phyloP scores from a whole-genome alignment of 1,284 basidiomycete genomes.

The Fomitopsis betulina region DNA sequence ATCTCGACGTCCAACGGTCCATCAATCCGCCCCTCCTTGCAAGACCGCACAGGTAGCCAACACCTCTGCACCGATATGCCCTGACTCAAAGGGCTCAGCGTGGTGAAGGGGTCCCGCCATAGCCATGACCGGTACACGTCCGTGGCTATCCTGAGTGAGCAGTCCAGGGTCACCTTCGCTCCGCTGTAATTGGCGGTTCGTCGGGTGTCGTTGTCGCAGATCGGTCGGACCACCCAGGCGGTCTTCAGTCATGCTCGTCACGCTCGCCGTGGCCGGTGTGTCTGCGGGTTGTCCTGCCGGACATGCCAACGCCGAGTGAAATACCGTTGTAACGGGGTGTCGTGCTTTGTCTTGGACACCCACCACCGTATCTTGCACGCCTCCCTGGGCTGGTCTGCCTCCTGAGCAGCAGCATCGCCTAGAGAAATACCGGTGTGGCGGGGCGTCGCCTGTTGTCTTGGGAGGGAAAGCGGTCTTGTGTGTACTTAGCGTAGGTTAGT shows the following conservation, averaged over 20 bases:
- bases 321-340: neutral
- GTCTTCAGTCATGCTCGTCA: neutral
- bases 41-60: neutral
- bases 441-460: neutral
- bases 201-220: neutral
- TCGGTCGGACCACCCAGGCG: neutral
- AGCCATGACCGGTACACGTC: too few species aligned
- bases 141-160: too few species aligned
- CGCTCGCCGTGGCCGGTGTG: neutral
- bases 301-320: neutral
- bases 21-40: neutral
- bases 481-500: neutral
- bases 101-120: too few species aligned
- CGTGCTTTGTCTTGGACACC: neutral
- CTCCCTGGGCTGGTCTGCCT: neutral
- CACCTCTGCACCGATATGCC: neutral
- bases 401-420: neutral
- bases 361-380: neutral
- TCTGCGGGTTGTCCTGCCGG: too few species aligned
- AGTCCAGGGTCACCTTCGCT: too few species aligned
- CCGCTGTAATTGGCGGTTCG: too few species aligned
- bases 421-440: neutral
- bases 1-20: neutral
- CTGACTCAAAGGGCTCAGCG: too few species aligned
- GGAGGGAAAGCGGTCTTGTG: neutral